phyloP scores from a whole-genome alignment of 1,284 basidiomycete genomes.

The Cutaneotrichosporon sp. region DNA sequence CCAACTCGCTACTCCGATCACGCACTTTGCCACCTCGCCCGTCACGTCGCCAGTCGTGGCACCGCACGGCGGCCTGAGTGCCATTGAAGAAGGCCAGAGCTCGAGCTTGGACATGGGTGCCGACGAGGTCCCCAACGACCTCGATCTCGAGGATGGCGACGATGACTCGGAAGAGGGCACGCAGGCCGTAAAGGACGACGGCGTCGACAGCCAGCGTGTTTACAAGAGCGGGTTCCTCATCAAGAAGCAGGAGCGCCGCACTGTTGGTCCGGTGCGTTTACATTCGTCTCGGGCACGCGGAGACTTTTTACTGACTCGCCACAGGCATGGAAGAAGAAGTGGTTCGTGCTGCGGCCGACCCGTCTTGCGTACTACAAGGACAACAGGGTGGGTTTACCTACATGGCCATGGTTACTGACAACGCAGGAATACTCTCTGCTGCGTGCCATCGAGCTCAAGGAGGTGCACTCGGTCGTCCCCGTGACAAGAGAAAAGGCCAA shows the following conservation, averaged over 20 bases:
- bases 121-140: not conserved
- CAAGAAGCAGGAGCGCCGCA: constrained; percentile 94
- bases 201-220: constrained; percentile 61
- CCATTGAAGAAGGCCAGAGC: constrained; percentile 28
- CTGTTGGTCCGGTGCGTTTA: constrained; percentile 55
- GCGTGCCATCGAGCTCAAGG: constrained; percentile 77
- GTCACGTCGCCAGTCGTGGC: constrained; percentile 21
- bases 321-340: constrained; percentile 83
- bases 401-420: constrained; percentile 1
- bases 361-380: constrained; percentile 97
- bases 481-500: constrained; percentile 71
- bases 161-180: constrained; percentile 60
- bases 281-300: not conserved
- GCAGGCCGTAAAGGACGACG: constrained; percentile 43
- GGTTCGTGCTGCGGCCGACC: constrained; percentile 90
- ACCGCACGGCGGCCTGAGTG: constrained; percentile 23
- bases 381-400: constrained; percentile 51
- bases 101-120: not conserved
- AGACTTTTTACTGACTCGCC: constrained; percentile 1
- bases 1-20: not conserved
- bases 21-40: constrained; percentile 12
- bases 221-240: constrained; percentile 86
- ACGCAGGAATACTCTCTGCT: constrained; percentile 77
- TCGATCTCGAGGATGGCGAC: constrained; percentile 51
- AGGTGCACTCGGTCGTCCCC: constrained; percentile 84